These are phyloP conservation scores for Claviceps purpurea DNA, from an alignment of 2,329 filamentous ascomycete species.

Conservation along the genomic window DNA sequence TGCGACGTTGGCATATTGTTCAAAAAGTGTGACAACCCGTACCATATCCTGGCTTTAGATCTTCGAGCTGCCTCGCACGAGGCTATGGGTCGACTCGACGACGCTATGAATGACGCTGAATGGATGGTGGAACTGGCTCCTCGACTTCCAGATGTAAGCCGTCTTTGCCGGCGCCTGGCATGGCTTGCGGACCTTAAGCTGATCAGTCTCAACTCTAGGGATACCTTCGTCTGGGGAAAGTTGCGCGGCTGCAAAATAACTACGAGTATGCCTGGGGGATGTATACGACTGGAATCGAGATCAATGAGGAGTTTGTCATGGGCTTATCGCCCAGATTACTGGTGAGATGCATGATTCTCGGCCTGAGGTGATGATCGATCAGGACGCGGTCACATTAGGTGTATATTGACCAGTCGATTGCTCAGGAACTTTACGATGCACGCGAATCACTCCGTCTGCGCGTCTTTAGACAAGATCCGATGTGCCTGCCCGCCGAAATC, in stretches of 20 bases:
- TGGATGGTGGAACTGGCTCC: constrained; percentile 31
- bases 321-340: constrained; percentile 20
- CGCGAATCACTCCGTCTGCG: constrained; percentile 21
- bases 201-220: constrained; percentile 15
- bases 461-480: background rate
- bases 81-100: constrained; percentile 21
- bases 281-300: constrained; percentile 25
- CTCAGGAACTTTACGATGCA: constrained; percentile 17
- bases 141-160: constrained; percentile 24
- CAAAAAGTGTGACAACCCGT: constrained; percentile 21
- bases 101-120: constrained; percentile 26
- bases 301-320: constrained; percentile 13
- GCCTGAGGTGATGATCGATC: background rate
- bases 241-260: constrained; percentile 24
- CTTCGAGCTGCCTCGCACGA: constrained; percentile 28
- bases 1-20: constrained; percentile 18
- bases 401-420: background rate
- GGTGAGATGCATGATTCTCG: constrained; percentile 11
- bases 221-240: constrained; percentile 28
- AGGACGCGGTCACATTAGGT: background rate
- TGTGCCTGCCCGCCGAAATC: constrained; percentile 23
- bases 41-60: constrained; percentile 28
- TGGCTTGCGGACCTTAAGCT: background rate
- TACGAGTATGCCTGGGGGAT: constrained; percentile 25
- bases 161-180: background rate